Base-by-base conservation (phyloP, 2,329 filamentous ascomycete species). In the Fusarium equiseti region DNA sequence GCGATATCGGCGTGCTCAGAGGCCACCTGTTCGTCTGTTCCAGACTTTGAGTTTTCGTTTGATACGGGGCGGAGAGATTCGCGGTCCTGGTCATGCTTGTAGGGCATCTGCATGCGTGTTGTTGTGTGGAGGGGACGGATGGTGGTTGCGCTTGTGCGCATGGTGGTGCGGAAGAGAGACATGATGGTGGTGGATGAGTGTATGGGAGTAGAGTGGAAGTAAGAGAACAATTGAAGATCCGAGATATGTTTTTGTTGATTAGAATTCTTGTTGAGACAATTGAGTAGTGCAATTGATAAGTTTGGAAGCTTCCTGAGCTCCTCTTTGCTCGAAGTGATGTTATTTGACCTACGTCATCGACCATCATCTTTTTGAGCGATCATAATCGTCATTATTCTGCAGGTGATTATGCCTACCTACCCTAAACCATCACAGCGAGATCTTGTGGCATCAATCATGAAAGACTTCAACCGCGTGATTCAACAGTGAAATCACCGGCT, bases 41-140 rank as follows among this genome's bases (percentile, higher is more conserved):
- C 91, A 52, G 88, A 89, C 76, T 91, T 89, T 61, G 88, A 88
- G 80, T 90, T 88, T 77, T 97, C 92, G 57, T 86, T 88, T 4
- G 86, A 81, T 35, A 88, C 84, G 0, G 91, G 89, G 63, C 91
- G 88, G 35, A 97, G 85, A 5, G 85, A 85, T 68, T 91, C 86
- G 54, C 89, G 87, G 76, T 90, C 85, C 70, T 86, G 83, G 53
- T 82, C 79, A 73, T 87, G 82, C 68, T 88, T 88, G 78, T 86
- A 86, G 6, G 85, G 77, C 6, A 68, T 44, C 11, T 70, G 68
- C 15, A 71, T 35, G 24, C 63, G 45, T 3, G 77, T 20, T 0
- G 80, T 77, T 32, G 75, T 72, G 73, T 83, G 81, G 46, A 83
- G 78, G 20, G 73, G 69, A 5, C 79, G 78, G 27, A 63, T 55